phyloP scores from a whole-genome alignment of 2,329 filamentous ascomycete species.

The Alternaria gaisen region DNA sequence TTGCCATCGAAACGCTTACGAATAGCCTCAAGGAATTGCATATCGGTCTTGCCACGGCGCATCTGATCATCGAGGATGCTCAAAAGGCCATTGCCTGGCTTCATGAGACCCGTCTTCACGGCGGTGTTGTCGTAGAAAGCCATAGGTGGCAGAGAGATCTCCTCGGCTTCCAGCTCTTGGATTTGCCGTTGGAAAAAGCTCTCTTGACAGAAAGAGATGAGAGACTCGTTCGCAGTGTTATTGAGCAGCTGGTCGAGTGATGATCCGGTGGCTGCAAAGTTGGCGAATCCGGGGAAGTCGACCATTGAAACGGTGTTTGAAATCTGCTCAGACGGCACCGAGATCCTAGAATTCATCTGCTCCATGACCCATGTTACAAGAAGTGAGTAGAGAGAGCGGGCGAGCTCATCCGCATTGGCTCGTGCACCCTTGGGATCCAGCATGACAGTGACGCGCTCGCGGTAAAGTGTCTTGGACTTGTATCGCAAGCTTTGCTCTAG shows the following conservation, averaged over 20 bases:
- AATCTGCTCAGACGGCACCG: slow-evolving; percentile 85
- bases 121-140: slow-evolving; percentile 99
- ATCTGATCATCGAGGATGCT: slow-evolving; percentile 97
- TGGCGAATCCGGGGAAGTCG: slow-evolving; percentile 95
- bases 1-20: slow-evolving; percentile 94
- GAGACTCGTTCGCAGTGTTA: slow-evolving; percentile 89
- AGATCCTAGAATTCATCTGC: slow-evolving; percentile 87
- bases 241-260: slow-evolving; percentile 90
- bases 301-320: slow-evolving; percentile 94
- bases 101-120: slow-evolving; percentile 88
- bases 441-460: slow-evolving; percentile 98
- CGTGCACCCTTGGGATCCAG: slow-evolving; percentile 90
- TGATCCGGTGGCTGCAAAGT: slow-evolving; percentile 82
- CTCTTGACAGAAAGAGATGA: slow-evolving; percentile 93
- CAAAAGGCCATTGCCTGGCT: slow-evolving; percentile 89
- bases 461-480: slow-evolving; percentile 95
- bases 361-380: slow-evolving; percentile 95
- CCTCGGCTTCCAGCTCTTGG: slow-evolving; percentile 91
- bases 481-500: slow-evolving; percentile 90
- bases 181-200: slow-evolving; percentile 96
- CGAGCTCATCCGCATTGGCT: slow-evolving; percentile 91
- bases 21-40: slow-evolving; percentile 88
- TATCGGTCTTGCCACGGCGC: slow-evolving; percentile 83
- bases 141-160: slow-evolving; percentile 86
- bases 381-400: slow-evolving; percentile 90